A percentile compares a stretch with the other conserved stretches of the same genome.
Evolutionary conservation across 1,284 basidiomycete species (phyloP).

Genomic region (Peniophora sp.): DNA sequence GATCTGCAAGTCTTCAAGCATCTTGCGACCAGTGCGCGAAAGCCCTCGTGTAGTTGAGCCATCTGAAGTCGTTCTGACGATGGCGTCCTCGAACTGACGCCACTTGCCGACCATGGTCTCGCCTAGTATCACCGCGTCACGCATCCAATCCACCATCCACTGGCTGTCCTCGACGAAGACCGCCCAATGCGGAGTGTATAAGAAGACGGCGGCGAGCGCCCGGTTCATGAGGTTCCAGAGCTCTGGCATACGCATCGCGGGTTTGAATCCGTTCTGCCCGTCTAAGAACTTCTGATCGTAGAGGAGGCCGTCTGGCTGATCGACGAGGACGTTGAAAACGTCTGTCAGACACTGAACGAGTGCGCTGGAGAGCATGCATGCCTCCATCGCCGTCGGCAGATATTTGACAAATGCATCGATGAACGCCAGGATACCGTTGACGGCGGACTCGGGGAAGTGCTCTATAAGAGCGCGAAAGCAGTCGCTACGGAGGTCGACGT

Average conservation of each 20-base stretch:
- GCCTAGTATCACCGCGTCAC: constrained; percentile 90
- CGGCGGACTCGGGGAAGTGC: constrained; percentile 52
- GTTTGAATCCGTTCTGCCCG: constrained; percentile 32
- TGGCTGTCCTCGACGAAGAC: constrained; percentile 61
- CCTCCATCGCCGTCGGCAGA: constrained; percentile 67
- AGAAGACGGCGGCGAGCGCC: constrained; percentile 78
- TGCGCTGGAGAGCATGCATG: constrained; percentile 78
- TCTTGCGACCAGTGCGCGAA: constrained; percentile 53
- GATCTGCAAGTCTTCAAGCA: constrained; percentile 72
- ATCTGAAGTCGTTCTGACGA: constrained; percentile 28
- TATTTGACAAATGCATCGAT: constrained; percentile 60
- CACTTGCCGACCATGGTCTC: constrained; percentile 78
- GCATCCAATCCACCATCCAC: constrained; percentile 94
- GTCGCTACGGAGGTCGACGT: constrained; percentile 79
- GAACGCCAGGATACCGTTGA: constrained; percentile 64
- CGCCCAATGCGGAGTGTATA: constrained; percentile 77
- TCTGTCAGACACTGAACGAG: constrained; percentile 89
- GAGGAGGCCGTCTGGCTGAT: constrained; percentile 61
- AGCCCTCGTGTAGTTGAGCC: constrained; percentile 23
- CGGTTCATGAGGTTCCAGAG: constrained; percentile 82
- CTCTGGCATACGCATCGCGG: constrained; percentile 49
- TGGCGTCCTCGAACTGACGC: constrained; percentile 68
- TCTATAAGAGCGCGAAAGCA: constrained; percentile 75
- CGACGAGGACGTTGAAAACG: constrained; percentile 81
- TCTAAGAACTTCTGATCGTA: constrained; percentile 50